These are phyloP conservation scores for Candida khao-thaluensis DNA, from an alignment of 805 yeast species.

Conservation along the genomic window DNA sequence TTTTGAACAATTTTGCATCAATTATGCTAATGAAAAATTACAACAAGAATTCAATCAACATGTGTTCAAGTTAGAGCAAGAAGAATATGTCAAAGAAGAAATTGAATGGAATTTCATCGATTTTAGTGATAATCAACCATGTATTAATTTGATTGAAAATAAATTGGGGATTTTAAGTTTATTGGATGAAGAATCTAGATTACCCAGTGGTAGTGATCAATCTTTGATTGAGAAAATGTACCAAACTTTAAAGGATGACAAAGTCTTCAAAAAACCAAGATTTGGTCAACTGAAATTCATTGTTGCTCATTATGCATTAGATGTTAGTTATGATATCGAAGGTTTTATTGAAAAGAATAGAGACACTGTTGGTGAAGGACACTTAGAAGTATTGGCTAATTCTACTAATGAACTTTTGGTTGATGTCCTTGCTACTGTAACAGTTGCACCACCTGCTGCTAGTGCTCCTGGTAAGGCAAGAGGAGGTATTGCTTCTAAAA, in stretches of 20 bases:
- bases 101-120: conserved; percentile 97
- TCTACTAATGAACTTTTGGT: conserved; percentile 65
- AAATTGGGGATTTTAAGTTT: conserved; percentile 84
- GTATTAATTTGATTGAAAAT: conserved; percentile 88
- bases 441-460: conserved; percentile 51
- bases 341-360: conserved; percentile 97
- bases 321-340: conserved; percentile 86
- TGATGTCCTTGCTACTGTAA: conserved; percentile 64
- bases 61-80: conserved; percentile 95
- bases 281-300: conserved; percentile 90
- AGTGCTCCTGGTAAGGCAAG: conserved; percentile 25
- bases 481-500: conserved; percentile 48
- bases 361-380: conserved; percentile 97
- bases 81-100: conserved; percentile 87
- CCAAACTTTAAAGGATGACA: conserved; percentile 73
- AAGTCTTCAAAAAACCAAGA: conserved; percentile 87
- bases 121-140: conserved; percentile 94
- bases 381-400: conserved; percentile 75
- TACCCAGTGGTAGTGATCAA: conserved; percentile 91
- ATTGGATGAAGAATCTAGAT: conserved; percentile 91
- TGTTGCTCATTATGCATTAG: conserved; percentile 91
- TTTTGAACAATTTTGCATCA: conserved; percentile 96
- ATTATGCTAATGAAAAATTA: conserved; percentile 93
- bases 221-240: conserved; percentile 91
- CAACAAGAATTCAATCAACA: conserved; percentile 98